These are phyloP conservation scores for Asterophora lycoperdoides DNA, from an alignment of 768 basidiomycete species.

Conservation along the genomic window DNA sequence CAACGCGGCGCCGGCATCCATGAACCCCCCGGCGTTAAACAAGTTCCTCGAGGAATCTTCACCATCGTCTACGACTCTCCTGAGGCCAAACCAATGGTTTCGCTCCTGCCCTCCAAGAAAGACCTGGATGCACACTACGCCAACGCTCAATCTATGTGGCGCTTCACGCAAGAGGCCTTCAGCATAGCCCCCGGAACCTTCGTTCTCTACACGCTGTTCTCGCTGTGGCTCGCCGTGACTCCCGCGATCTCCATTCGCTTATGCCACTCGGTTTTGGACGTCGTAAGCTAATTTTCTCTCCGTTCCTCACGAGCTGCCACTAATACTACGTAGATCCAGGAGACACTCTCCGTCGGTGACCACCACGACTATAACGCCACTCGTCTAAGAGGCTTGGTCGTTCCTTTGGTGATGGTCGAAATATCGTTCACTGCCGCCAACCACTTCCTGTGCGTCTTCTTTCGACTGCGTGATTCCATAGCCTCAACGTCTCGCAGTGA, in stretches of 20 bases:
- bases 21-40: conserved; percentile 13
- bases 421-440: conserved; percentile 19
- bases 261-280: conserved; percentile 26
- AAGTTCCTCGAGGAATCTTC: conserved; percentile 33
- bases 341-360: conserved; percentile 5
- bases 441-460: conserved; percentile 14
- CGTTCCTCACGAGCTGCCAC: background rate
- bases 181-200: conserved; percentile 18
- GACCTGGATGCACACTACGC: background rate
- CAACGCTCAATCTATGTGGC: conserved; percentile 12
- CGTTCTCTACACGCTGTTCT: conserved; percentile 23
- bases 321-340: conserved; percentile 10
- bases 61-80: conserved; percentile 26
- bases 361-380: background rate
- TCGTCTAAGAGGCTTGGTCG: conserved; percentile 18
- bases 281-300: conserved; percentile 20
- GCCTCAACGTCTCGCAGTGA: background rate
- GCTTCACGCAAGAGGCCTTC: conserved; percentile 22
- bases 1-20: background rate
- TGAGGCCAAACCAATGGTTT: background rate
- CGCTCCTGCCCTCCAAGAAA: conserved; percentile 4
- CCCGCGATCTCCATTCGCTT: conserved; percentile 33
- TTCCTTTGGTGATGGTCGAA: conserved; percentile 24
- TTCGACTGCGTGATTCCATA: background rate
- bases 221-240: conserved; percentile 27